Evolutionary conservation across 169 alveolate species (phyloP).

Genomic region (Eimeria acervulina): DNA sequence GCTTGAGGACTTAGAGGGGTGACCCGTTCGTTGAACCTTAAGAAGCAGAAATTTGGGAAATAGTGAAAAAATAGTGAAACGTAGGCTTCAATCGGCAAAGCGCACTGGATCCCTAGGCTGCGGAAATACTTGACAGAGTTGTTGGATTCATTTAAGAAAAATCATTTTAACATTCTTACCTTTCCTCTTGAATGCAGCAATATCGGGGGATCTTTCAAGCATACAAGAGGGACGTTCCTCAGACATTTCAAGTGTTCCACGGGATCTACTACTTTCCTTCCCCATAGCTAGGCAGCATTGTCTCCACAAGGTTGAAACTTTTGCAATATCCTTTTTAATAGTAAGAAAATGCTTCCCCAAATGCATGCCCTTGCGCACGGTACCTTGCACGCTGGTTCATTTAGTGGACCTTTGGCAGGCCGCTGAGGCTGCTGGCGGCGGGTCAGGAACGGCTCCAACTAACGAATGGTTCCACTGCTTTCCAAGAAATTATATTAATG

Average conservation of each 20-base stretch:
- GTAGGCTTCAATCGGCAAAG: not conserved
- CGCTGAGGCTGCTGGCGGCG: not conserved
- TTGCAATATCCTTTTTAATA: not conserved
- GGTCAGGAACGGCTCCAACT: not conserved
- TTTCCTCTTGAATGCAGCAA: not conserved
- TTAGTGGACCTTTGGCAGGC: slow-evolving; percentile 27
- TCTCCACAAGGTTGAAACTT: not conserved
- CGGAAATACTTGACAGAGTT: not conserved
- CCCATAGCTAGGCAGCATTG: not conserved
- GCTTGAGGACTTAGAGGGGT: not conserved
- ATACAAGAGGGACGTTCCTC: not conserved
- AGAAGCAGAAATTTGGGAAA: too few species aligned
- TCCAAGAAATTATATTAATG: not conserved
- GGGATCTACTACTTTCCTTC: not conserved
- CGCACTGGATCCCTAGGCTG: not conserved
- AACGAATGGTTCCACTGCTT: not conserved
- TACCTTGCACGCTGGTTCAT: slow-evolving; percentile 7
- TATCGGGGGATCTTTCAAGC: not conserved
- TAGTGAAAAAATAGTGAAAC: not conserved
- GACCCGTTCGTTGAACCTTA: not conserved
- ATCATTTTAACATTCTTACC: not conserved
- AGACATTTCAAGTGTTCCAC: not conserved
- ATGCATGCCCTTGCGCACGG: not conserved
- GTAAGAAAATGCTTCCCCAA: not conserved
- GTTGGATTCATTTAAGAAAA: not conserved